These are phyloP conservation scores for Phytopythium boreale DNA, from an alignment of 352 stramenopile genomes.

Conservation along the genomic window DNA sequence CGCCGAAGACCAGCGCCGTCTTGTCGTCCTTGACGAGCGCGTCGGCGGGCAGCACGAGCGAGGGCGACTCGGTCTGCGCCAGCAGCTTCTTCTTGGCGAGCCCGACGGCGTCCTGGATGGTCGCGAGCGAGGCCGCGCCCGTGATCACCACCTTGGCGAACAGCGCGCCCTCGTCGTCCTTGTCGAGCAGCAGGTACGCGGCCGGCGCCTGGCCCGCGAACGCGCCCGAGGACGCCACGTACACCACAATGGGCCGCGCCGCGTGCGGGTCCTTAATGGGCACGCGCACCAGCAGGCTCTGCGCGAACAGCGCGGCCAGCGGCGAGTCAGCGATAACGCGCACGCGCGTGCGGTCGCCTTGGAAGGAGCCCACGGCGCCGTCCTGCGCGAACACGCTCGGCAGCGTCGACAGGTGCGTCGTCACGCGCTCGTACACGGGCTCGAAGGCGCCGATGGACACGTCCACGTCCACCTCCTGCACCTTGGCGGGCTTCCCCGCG, in stretches of 20 bases:
- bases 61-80: slow-evolving; percentile 46
- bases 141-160: slow-evolving; percentile 80
- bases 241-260: slow-evolving; percentile 74
- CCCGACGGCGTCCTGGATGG: slow-evolving; percentile 50
- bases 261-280: slow-evolving; percentile 60
- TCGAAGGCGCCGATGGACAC: slow-evolving; percentile 70
- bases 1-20: slow-evolving; percentile 71
- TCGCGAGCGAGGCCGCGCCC: slow-evolving; percentile 42
- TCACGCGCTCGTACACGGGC: slow-evolving; percentile 61
- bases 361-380: slow-evolving; percentile 72
- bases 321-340: slow-evolving; percentile 80
- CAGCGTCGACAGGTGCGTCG: slow-evolving; percentile 59
- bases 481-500: slow-evolving; percentile 54
- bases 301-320: slow-evolving; percentile 61
- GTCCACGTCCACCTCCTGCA: slow-evolving; percentile 67
- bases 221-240: slow-evolving; percentile 59
- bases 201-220: slow-evolving; percentile 57
- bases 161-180: slow-evolving; percentile 48
- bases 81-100: slow-evolving; percentile 77
- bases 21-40: slow-evolving; percentile 62
- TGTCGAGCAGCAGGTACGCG: slow-evolving; percentile 64
- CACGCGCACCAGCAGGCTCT: slow-evolving; percentile 72
- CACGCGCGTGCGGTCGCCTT: slow-evolving; percentile 69
- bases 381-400: slow-evolving; percentile 69
- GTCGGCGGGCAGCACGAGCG: slow-evolving; percentile 51